A percentile compares a stretch with the other conserved stretches of the same genome.
Evolutionary conservation across 495 filamentous ascomycete genomes (phyloP).

Genomic region (Talaromyces wortmannii): DNA sequence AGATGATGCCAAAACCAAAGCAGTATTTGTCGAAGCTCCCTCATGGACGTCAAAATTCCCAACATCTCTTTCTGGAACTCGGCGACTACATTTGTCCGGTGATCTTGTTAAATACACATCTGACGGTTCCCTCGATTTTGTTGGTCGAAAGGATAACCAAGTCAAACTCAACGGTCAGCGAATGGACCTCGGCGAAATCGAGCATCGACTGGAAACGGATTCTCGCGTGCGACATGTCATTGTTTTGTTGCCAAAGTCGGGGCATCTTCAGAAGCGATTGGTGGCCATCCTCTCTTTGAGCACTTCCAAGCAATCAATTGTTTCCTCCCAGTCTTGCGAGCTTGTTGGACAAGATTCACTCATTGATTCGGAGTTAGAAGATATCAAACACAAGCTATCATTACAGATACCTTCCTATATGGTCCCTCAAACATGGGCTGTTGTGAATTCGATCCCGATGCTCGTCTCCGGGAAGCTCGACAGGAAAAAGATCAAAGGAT

Average conservation of each 20-base stretch:
- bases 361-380: slow-evolving; percentile 18
- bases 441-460: slow-evolving; percentile 36
- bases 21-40: slow-evolving; percentile 35
- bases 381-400: slow-evolving; percentile 30
- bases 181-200: slow-evolving; percentile 53
- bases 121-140: slow-evolving; percentile 43
- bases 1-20: slow-evolving; percentile 42
- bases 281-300: slow-evolving; percentile 36
- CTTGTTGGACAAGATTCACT: slow-evolving; percentile 21
- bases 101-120: slow-evolving; percentile 47
- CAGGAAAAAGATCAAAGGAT: slow-evolving; percentile 35
- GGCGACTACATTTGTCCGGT: slow-evolving; percentile 41
- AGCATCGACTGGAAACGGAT: slow-evolving; percentile 29
- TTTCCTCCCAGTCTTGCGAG: slow-evolving; percentile 26
- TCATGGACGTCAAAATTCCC: slow-evolving; percentile 24
- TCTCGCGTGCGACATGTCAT: slow-evolving; percentile 33
- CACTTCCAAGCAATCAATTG: slow-evolving; percentile 18
- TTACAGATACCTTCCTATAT: slow-evolving; percentile 38
- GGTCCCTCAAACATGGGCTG: slow-evolving; percentile 39
- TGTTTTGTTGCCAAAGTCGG: slow-evolving; percentile 37
- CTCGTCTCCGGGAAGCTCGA: slow-evolving; percentile 44
- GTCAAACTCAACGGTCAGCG: slow-evolving; percentile 64
- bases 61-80: slow-evolving; percentile 6
- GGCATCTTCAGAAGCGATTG: slow-evolving; percentile 29
- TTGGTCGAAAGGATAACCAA: slow-evolving; percentile 60